A percentile compares a stretch with the other conserved stretches of the same genome.
Evolutionary conservation across 164 flowering plant genomes (phyloP).

Genomic region (Stephania cephalantha): DNA sequence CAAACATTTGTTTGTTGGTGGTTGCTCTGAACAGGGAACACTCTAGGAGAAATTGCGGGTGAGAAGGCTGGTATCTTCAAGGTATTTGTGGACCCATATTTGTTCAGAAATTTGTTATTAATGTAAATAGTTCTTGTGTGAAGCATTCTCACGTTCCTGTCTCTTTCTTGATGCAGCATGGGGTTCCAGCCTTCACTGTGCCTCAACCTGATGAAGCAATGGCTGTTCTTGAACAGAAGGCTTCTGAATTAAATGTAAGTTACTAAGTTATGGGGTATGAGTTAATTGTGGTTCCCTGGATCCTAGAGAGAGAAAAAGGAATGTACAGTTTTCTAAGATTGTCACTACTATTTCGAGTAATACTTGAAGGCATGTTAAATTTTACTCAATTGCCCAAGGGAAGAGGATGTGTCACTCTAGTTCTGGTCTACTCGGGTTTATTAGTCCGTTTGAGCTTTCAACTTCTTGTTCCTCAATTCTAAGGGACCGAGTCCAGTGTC

Average conservation of each 20-base stretch:
- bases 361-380: not conserved
- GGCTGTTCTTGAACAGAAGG: conserved; percentile 70
- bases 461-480: not conserved
- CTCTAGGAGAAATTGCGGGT: conserved; percentile 91
- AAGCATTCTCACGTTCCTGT: not conserved
- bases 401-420: not conserved
- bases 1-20: conserved; percentile 1
- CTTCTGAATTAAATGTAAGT: conserved; percentile 68
- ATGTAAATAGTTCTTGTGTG: conserved; percentile 2
- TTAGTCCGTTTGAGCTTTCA: not conserved
- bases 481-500: no score
- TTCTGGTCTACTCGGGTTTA: not conserved
- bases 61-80: conserved; percentile 98
- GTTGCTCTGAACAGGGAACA: conserved; percentile 52
- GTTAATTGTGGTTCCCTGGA: not conserved
- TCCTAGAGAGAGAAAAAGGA: no score
- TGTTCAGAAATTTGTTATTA: not conserved
- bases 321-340: no score
- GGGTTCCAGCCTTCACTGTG: conserved; percentile 91
- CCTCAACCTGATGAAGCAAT: conserved; percentile 97
- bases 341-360: not conserved
- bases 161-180: conserved; percentile 35
- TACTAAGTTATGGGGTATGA: conserved; percentile 28
- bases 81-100: conserved; percentile 33
- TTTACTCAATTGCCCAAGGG: not conserved